Base-by-base conservation (phyloP, 1,139 yeast species). In the Kodamaea derodonti region DNA sequence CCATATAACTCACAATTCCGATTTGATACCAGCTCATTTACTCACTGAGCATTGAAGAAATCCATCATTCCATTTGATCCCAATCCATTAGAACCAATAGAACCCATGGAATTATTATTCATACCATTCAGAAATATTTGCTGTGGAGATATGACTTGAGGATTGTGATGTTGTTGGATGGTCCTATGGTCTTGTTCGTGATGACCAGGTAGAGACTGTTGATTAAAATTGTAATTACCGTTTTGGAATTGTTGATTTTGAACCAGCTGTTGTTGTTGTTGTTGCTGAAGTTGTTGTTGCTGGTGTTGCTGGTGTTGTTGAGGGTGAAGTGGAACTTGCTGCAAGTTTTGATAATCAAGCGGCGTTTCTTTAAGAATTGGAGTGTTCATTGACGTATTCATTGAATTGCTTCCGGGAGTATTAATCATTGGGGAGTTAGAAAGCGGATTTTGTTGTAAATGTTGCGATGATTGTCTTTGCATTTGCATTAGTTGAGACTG, bases 91-190 rank as follows among this genome's bases (percentile, higher is more conserved):
- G n/a, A n/a, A 14, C 24, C 20, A 20, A 18, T 29, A 14, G 24
- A 20, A 14, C 20, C 13, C 11, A 13, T 20, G 15, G 40, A 36
- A n/a, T 43, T 49, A 35, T 39, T 35, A 14, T 43, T 32, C 25
- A 39, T 45, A 12, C 47, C 48, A 26, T 52, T 49, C 38, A 54
- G 69, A 27, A 64, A 52, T 11, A 66, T 54, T 38, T 66, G 71
- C 41, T 63, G 72, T 2, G 72, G 72, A 1, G 71, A 64, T 27
- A 65, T 59, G 4, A 58, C 51, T 45, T 34, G 47, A n/a, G 25
- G 32, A 7, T 29, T 23, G 32, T 36, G 33, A 30, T 39, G 29
- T 24, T 41, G 49, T 11, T 41, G 45, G 13, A 35, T 41, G 22
- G 34, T 46, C 20, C 22, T 18, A 18, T 18, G 45, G 18, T 39